Evolutionary conservation across 2,329 filamentous ascomycete genomes (phyloP), one percentile per base, ranked within the genome.

Genomic region (Colletotrichum sp.): DNA sequence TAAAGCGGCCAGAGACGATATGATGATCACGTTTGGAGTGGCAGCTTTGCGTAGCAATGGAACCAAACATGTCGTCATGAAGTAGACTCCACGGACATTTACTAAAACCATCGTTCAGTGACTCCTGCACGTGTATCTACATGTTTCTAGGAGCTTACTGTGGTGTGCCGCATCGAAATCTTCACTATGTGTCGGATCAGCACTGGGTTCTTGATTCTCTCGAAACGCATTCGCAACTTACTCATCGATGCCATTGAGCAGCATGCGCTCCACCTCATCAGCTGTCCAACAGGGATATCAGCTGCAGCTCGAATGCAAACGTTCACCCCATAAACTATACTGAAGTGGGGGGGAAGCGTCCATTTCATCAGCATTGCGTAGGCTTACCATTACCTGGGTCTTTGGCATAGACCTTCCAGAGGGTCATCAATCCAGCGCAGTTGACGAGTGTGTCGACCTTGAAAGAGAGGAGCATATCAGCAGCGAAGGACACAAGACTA

Each of bases 21-120:
- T 80, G 16, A 80, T 73, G 43, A 75, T 76, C 16, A 80, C 78
- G 47, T 79, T 80, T 11, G 78, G 78, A 33, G 77, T 74, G n/a
- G 65, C 64, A 2, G 78, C 61, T 65, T 79, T 78, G 34, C 79
- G 78, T 13, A 80, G 67, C n/a, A 80, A 76, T 5, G 79, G 77
- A 57, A 80, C 66, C 36, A 79, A 77, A 65, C 75, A 76, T n/a
- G 76, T 77, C 1, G 78, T 78, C 27, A 79, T 57, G 55, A 80
- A 80, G 64, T 80, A 80, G 34, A 80, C 78, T 21, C 79, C 79
- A 51, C 70, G 79, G n/a, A 80, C 77, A 63, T 80, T 78, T 66
- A 80, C 78, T 80, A 8, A 21, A 34, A 12, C 15, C 31, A 67
- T 47, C 34, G 64, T 63, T 55, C 27, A 69, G 24, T 58, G 21